A percentile compares a stretch with the other conserved stretches of the same genome.
phyloP scores from a whole-genome alignment of 2,329 filamentous ascomycete species.

The Drechslerella coelobrocha region DNA sequence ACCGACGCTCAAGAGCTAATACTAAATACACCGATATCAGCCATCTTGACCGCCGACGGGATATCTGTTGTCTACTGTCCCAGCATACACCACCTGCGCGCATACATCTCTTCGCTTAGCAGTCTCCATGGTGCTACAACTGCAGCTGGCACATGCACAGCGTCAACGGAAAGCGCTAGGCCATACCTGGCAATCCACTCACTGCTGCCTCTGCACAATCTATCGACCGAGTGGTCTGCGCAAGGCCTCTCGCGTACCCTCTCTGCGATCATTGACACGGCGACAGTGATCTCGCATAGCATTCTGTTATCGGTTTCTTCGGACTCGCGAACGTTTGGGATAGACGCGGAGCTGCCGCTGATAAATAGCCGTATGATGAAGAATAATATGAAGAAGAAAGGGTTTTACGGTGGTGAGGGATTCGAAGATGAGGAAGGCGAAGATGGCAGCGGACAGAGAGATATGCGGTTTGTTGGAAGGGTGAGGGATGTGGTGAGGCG shows the following conservation, averaged over 20 bases:
- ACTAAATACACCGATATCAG: constrained; percentile 24
- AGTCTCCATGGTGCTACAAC: not conserved
- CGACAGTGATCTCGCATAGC: constrained; percentile 1
- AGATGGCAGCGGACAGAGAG: not conserved
- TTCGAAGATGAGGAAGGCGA: constrained; percentile 27
- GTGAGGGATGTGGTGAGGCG: constrained; percentile 30
- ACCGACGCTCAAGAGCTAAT: constrained; percentile 18
- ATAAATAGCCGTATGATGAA: constrained; percentile 44
- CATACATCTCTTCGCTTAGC: constrained; percentile 35
- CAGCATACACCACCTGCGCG: constrained; percentile 40
- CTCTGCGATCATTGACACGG: constrained; percentile 14
- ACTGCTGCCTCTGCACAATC: constrained; percentile 30
- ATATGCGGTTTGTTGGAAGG: constrained; percentile 36
- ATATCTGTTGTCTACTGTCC: constrained; percentile 44
- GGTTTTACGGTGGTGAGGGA: constrained; percentile 35
- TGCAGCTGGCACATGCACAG: not conserved
- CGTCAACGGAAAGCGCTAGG: not conserved
- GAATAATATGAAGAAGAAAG: constrained; percentile 42
- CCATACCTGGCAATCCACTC: constrained; percentile 39
- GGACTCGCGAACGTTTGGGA: constrained; percentile 20
- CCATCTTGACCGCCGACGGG: constrained; percentile 21
- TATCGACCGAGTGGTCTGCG: constrained; percentile 44
- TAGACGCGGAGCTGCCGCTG: constrained; percentile 27
- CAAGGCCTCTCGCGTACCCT: constrained; percentile 42
- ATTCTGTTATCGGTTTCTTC: constrained; percentile 26